Evolutionary conservation across 2,329 filamentous ascomycete genomes (phyloP).

Genomic region (Exophiala bonariae): DNA sequence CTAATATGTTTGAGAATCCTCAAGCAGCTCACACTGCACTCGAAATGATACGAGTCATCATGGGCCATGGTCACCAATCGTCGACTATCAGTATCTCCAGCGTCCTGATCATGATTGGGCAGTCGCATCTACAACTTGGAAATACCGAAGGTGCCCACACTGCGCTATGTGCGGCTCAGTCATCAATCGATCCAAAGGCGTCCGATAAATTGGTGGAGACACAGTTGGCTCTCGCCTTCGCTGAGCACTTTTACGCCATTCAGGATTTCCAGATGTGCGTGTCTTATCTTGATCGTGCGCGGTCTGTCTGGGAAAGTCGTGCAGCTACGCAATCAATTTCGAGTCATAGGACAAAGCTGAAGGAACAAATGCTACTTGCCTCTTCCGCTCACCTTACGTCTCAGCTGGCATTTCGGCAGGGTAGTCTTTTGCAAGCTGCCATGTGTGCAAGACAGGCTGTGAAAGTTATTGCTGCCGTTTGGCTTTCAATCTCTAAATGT

Average conservation of each 20-base stretch:
- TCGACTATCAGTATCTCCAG: slow-evolving; percentile 42
- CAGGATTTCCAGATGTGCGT: slow-evolving; percentile 64
- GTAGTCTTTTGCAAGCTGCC: slow-evolving; percentile 15
- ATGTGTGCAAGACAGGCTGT: slow-evolving; percentile 24
- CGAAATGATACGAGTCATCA: slow-evolving; percentile 47
- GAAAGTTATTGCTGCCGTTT: slow-evolving; percentile 24
- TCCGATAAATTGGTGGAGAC: slow-evolving; percentile 49
- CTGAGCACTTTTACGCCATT: slow-evolving; percentile 71
- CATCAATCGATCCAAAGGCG: slow-evolving; percentile 42
- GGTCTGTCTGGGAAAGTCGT: slow-evolving; percentile 33
- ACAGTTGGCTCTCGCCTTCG: slow-evolving; percentile 67
- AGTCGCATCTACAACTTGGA: slow-evolving; percentile 60
- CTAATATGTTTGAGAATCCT: slow-evolving; percentile 58
- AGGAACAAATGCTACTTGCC: slow-evolving; percentile 14
- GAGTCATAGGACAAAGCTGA: slow-evolving; percentile 9
- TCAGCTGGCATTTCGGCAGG: slow-evolving; percentile 13
- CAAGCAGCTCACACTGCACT: slow-evolving; percentile 51
- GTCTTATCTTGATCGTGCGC: slow-evolving; percentile 33
- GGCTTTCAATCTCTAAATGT: slow-evolving; percentile 31
- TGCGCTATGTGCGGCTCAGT: slow-evolving; percentile 60
- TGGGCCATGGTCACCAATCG: slow-evolving; percentile 44
- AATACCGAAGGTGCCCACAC: slow-evolving; percentile 60
- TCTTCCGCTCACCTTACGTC: slow-evolving; percentile 22
- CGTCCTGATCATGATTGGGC: slow-evolving; percentile 48
- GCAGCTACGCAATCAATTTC: background rate